Conservation (phyloP, 202 grass and related monocot genomes). For the Thinopyrum obtusiflorum region DNA sequence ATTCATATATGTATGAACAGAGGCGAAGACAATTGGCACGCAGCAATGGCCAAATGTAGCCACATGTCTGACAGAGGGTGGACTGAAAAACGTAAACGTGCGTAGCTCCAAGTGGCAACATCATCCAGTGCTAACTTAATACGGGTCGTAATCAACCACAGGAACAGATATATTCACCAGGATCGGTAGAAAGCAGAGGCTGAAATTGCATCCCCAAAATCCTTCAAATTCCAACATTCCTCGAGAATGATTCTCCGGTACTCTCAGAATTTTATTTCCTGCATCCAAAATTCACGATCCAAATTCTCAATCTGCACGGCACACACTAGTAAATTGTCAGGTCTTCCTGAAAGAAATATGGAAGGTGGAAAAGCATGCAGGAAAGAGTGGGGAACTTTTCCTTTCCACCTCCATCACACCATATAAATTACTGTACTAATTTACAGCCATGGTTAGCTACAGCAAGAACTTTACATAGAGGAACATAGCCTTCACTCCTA, state of each 20-base stretch:
- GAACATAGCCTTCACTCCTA: not conserved
- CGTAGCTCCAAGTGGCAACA: not conserved
- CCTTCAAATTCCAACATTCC: not conserved
- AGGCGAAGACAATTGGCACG: not conserved
- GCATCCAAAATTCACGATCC: no score
- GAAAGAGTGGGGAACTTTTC: not conserved
- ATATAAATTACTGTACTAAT: not conserved
- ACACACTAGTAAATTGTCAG: no score
- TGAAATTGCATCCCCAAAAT: not conserved
- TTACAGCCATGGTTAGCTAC: not conserved
- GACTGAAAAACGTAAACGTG: not conserved
- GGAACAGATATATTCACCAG: not conserved
- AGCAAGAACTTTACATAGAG: not conserved
- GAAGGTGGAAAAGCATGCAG: not conserved
- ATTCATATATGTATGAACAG: not conserved
- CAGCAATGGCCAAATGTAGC: not conserved
- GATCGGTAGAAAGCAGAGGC: not conserved
- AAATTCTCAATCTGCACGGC: no score
- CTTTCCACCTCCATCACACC: not conserved
- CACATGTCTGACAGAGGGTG: not conserved
- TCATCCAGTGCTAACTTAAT: no score
- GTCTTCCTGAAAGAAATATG: not conserved
- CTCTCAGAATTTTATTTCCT: not conserved
- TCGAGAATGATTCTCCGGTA: not conserved
- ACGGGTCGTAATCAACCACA: not conserved